Evolutionary conservation across 805 yeast species (phyloP), one percentile per base, ranked within the genome.

Genomic region (Nakazawaea ishiwadae): DNA sequence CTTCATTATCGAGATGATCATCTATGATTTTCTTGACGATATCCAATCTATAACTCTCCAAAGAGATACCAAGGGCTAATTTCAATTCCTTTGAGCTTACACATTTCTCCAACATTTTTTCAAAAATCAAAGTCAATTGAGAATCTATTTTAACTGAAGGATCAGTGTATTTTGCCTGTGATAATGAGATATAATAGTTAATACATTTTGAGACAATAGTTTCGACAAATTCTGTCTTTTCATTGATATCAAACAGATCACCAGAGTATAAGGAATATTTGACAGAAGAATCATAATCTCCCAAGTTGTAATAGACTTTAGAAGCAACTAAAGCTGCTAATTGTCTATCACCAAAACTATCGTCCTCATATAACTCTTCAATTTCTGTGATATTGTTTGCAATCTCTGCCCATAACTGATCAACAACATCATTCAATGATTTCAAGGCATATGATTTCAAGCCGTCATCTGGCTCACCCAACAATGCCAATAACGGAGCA

Each of bases 331-430:
- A 70, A 2, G 99, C 98, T 7, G 98, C 98, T 55, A 91, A 72
- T 35, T 77, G 66, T 51, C 95, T 77, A 47, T 84, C 79, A 41
- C 79, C 79, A 62, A 91, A 93, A 18, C 72, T 62, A 45, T 75
- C 73, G 59, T 91, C 96, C 64, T 93, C 98, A 55, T 82, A 89
- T 41, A 93, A 69, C 49, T 88, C 95, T 66, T 93, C 99, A 54
- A 93, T 84, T 42, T 85, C 89, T 21, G 86, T 70, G 47, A 93
- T 77, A 55, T 76, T 81, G 65, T 93, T 93, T 44, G 99, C 95
- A 44, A 93, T 85, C 68, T 93, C 98, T 3, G 99, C 88, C 99
- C 99, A 93, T 45, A 88, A 73, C 62, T 87, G 90, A 65, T 89
- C 96, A 39, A 88, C 96, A 38, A 84, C 75, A 20, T 68, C 74